Evolutionary conservation across 139 green algal genomes (phyloP).

Genomic region (Pseudopediastrum boryanum): DNA sequence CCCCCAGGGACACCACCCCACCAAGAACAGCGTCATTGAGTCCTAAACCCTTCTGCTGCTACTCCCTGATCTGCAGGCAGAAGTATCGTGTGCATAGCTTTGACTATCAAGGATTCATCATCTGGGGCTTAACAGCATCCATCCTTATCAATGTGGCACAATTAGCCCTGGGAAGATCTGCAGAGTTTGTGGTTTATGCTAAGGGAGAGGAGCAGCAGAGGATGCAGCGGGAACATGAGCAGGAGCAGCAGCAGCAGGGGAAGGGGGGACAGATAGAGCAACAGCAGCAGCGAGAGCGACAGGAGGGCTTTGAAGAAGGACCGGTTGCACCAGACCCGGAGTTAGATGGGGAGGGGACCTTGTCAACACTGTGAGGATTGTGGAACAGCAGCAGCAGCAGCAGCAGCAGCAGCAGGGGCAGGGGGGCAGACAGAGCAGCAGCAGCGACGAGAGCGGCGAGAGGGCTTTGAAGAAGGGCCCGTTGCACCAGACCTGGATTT

Average conservation of each 20-base stretch:
- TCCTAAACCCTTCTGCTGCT: too few relatives aligned
- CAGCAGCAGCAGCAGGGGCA: slow-evolving; percentile 16
- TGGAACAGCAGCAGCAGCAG: not conserved
- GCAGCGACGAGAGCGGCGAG: not conserved
- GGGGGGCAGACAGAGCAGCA: not conserved
- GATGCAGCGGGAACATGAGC: not conserved
- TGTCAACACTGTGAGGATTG: not conserved
- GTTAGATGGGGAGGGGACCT: not conserved
- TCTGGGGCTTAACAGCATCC: slow-evolving; percentile 74
- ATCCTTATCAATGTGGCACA: slow-evolving; percentile 63
- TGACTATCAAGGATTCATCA: slow-evolving; percentile 37
- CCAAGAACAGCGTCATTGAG: too few relatives aligned
- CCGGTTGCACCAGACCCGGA: not conserved
- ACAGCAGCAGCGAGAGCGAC: not conserved
- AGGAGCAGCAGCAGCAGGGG: not conserved
- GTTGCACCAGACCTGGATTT: not conserved
- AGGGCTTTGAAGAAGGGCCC: too few relatives aligned
- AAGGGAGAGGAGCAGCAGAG: slow-evolving; percentile 4
- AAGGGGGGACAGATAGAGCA: not conserved
- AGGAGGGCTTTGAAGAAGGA: too few relatives aligned
- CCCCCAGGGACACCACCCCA: too few relatives aligned
- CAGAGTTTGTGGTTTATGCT: slow-evolving; percentile 45
- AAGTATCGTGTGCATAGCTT: slow-evolving; percentile 45
- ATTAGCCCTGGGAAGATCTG: slow-evolving; percentile 31
- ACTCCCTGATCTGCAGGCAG: not conserved